phyloP scores from a whole-genome alignment of 2,329 filamentous ascomycete species.

The Stylonectria norvegica region DNA sequence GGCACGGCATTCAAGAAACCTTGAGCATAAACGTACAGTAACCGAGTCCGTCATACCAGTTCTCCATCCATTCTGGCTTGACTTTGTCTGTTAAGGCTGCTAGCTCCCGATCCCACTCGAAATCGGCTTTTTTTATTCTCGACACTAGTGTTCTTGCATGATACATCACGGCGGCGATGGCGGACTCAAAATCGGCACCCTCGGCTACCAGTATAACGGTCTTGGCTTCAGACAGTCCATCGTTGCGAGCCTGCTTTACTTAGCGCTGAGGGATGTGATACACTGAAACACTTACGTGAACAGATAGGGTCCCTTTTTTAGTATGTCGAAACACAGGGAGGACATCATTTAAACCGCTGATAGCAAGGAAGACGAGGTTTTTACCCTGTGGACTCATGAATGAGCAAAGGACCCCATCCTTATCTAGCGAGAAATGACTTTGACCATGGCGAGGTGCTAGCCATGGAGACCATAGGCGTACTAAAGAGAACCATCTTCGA shows the following conservation, averaged over 20 bases:
- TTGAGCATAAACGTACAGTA: constrained; percentile 62
- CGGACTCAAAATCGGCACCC: constrained; percentile 68
- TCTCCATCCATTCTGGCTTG: constrained; percentile 67
- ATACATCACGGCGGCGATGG: constrained; percentile 79
- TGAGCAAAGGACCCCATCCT: constrained; percentile 73
- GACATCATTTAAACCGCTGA: constrained; percentile 71
- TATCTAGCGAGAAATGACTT: constrained; percentile 62
- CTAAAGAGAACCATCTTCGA: constrained; percentile 72
- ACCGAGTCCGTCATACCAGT: constrained; percentile 89
- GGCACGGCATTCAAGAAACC: neutral
- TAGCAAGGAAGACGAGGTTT: constrained; percentile 72
- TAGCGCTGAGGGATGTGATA: constrained; percentile 6
- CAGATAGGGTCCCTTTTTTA: constrained; percentile 60
- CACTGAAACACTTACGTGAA: constrained; percentile 52
- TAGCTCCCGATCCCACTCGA: constrained; percentile 45
- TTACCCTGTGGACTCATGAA: constrained; percentile 71
- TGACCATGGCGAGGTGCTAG: constrained; percentile 82
- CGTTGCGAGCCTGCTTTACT: constrained; percentile 58
- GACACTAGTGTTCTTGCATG: constrained; percentile 63
- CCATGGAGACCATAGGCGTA: constrained; percentile 80
- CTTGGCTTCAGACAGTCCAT: constrained; percentile 53
- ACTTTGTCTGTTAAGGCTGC: constrained; percentile 46
- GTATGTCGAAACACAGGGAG: constrained; percentile 66
- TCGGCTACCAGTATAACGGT: constrained; percentile 67
- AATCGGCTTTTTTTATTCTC: constrained; percentile 39